phyloP scores from a whole-genome alignment of 768 basidiomycete genomes.

The Hydnum rufescens region DNA sequence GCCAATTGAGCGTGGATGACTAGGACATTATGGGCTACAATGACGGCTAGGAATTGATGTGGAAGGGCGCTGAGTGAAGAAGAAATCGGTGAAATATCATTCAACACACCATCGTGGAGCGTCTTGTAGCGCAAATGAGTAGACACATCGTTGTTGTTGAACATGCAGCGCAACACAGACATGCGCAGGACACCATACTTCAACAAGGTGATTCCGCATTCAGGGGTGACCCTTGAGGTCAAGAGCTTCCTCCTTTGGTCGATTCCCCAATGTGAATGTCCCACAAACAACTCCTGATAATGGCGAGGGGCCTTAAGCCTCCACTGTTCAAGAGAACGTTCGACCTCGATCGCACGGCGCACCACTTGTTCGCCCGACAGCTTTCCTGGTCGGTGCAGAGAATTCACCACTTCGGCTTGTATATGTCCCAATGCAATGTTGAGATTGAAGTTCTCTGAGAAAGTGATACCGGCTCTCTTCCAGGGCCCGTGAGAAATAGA shows the following conservation, averaged over 20 bases:
- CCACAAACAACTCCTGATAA: constrained; percentile 56
- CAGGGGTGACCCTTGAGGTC: constrained; percentile 45
- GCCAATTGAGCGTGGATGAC: constrained; percentile 69
- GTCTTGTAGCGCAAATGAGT: constrained; percentile 49
- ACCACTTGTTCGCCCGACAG: constrained; percentile 51
- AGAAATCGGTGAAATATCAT: background rate
- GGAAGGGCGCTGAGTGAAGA: background rate
- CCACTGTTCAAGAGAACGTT: constrained; percentile 42
- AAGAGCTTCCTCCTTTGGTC: constrained; percentile 49
- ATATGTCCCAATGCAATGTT: constrained; percentile 63
- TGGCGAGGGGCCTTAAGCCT: constrained; percentile 39
- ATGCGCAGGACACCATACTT: constrained; percentile 71
- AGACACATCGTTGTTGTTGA: constrained; percentile 53
- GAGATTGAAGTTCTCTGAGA: constrained; percentile 62
- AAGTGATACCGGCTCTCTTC: constrained; percentile 21
- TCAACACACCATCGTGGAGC: constrained; percentile 46
- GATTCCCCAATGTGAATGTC: constrained; percentile 49
- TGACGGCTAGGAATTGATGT: constrained; percentile 29
- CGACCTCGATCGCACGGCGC: constrained; percentile 36
- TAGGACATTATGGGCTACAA: constrained; percentile 74
- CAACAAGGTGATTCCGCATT: constrained; percentile 62
- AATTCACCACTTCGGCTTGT: constrained; percentile 77
- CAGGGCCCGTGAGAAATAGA: background rate
- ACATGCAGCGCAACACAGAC: constrained; percentile 54
- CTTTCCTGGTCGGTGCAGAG: constrained; percentile 49